Evolutionary conservation across 345 rosid genomes (phyloP).

Genomic region (Aquilaria malaccensis): DNA sequence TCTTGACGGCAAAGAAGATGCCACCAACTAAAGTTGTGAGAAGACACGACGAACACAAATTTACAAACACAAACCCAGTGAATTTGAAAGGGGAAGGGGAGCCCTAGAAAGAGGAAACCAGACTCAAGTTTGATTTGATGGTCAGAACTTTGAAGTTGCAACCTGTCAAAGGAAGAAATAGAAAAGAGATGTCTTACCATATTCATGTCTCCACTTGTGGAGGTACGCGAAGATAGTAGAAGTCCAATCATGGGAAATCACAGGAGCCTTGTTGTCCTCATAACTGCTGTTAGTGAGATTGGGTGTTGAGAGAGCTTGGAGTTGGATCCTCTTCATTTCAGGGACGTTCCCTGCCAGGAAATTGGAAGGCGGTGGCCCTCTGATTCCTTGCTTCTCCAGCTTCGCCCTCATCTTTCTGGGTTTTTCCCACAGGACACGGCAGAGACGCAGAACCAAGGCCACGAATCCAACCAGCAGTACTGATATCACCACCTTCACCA

Average conservation of each 20-base stretch:
- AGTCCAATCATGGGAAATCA: constrained; percentile 36
- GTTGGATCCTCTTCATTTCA: constrained; percentile 21
- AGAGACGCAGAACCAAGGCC: constrained; percentile 10
- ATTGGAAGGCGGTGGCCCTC: constrained; percentile 34
- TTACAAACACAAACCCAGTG: no score
- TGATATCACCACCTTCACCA: constrained; percentile 9
- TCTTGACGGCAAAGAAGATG: no score
- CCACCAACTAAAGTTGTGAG: no score
- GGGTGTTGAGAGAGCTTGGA: constrained; percentile 1
- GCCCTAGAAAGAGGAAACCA: no score
- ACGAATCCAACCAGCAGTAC: constrained; percentile 16
- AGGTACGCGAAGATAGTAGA: constrained; percentile 22
- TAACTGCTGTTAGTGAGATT: background rate
- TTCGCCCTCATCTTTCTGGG: constrained; percentile 22
- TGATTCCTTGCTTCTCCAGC: constrained; percentile 35
- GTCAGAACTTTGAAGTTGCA: no score
- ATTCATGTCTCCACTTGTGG: constrained; percentile 23
- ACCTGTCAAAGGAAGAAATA: background rate
- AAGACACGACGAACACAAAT: no score
- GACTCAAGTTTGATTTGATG: no score
- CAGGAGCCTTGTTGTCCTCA: background rate
- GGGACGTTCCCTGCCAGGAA: constrained; percentile 36
- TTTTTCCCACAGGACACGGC: constrained; percentile 14
- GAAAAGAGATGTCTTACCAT: constrained; percentile 18
- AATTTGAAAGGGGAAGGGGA: no score